Evolutionary conservation across 495 filamentous ascomycete species (phyloP).

Genomic region (Penicillium ochrochloron): DNA sequence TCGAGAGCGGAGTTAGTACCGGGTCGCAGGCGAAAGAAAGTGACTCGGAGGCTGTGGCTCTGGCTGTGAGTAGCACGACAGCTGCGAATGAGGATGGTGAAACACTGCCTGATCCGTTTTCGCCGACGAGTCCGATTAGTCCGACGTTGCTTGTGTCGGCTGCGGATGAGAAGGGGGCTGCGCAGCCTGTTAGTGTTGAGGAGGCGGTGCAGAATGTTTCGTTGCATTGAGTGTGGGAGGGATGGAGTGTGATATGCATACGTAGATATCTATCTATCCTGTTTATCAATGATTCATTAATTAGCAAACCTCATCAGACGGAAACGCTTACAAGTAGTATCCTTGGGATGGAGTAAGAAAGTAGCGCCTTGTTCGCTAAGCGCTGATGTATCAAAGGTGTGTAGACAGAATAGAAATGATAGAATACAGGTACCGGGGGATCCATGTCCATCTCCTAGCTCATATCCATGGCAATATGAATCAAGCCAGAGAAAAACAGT

Average conservation of each 20-base stretch:
- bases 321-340: background rate
- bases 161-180: slow-evolving; percentile 8
- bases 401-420: slow-evolving; percentile 6
- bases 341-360: background rate
- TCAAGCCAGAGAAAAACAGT: background rate
- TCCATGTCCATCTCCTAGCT: background rate
- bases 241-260: background rate
- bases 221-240: slow-evolving; percentile 22
- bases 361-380: slow-evolving; percentile 4
- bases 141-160: slow-evolving; percentile 29
- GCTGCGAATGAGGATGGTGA: slow-evolving; percentile 5
- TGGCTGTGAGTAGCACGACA: slow-evolving; percentile 1
- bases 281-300: background rate
- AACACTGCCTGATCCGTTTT: slow-evolving; percentile 28
- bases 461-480: background rate
- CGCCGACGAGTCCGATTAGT: slow-evolving; percentile 32
- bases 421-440: slow-evolving; percentile 2
- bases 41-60: slow-evolving; percentile 23
- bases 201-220: slow-evolving; percentile 49
- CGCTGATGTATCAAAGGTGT: slow-evolving; percentile 4
- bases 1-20: slow-evolving; percentile 27
- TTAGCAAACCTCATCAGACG: background rate
- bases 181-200: slow-evolving; percentile 39
- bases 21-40: slow-evolving; percentile 24
- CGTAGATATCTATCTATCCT: background rate